Percentiles rank a stretch among this genome's conserved stretches.
These are phyloP conservation scores for Pontederia paniculata DNA, from an alignment of 176 grass and related monocot species.

Conservation along the genomic window DNA sequence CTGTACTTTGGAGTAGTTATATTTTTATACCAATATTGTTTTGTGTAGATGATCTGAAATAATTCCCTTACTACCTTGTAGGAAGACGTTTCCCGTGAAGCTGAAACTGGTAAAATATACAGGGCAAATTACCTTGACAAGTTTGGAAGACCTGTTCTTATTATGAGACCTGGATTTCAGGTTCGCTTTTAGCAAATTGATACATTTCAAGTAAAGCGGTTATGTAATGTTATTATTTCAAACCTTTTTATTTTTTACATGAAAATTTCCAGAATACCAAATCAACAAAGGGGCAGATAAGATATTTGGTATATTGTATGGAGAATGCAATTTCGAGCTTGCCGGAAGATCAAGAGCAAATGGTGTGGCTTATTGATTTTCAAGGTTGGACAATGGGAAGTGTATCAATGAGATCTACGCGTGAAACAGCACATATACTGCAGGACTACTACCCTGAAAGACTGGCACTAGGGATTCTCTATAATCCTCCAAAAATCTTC, in stretches of 20 bases:
- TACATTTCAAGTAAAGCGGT: not conserved
- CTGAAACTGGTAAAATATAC: conserved; percentile 72
- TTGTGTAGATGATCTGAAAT: not conserved
- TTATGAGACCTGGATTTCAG: conserved; percentile 67
- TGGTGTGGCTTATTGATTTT: conserved; percentile 81
- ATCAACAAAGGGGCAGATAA: conserved; percentile 50
- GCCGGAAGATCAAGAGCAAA: conserved; percentile 47
- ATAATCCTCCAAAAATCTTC: conserved; percentile 80
- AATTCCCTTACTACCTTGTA: conserved; percentile 20
- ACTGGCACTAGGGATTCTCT: conserved; percentile 55
- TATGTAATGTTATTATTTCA: not conserved
- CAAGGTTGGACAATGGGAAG: conserved; percentile 55
- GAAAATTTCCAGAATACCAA: conserved; percentile 44
- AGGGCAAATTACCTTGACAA: conserved; percentile 68
- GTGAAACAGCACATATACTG: conserved; percentile 52
- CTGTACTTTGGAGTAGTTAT: not conserved
- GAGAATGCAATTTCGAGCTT: conserved; percentile 70
- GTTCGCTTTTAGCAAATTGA: conserved; percentile 3
- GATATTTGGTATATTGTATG: conserved; percentile 69
- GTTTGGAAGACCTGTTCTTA: conserved; percentile 72
- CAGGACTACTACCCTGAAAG: conserved; percentile 83
- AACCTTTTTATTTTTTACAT: not conserved
- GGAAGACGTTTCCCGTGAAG: conserved; percentile 63
- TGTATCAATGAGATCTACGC: conserved; percentile 47
- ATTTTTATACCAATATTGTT: not conserved